A percentile compares a stretch with the other conserved stretches of the same genome.
These are phyloP conservation scores for Candida sanyiensis DNA, from an alignment of 805 yeast genomes.

Conservation along the genomic window DNA sequence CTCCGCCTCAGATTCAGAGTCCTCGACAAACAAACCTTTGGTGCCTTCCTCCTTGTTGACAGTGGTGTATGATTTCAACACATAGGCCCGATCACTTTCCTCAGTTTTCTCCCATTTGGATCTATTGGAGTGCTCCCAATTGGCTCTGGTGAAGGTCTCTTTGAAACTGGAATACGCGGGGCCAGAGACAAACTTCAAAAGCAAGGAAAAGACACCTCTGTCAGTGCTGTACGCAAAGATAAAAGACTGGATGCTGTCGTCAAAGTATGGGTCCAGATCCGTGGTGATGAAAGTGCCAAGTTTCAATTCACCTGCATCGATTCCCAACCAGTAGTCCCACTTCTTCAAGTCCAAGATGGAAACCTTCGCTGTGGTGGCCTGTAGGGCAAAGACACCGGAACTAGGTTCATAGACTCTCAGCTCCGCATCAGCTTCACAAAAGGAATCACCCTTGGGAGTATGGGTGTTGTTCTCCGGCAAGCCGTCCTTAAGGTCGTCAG, in stretches of 20 bases:
- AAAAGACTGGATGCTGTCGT: constrained; percentile 49
- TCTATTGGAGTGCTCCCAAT: constrained; percentile 58
- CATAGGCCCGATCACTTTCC: constrained; percentile 46
- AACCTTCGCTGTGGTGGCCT: constrained; percentile 20
- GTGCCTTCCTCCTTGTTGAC: constrained; percentile 34
- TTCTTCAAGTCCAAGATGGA: constrained; percentile 39
- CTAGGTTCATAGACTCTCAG: constrained; percentile 54
- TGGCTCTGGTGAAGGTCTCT: constrained; percentile 40
- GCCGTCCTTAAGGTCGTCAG: constrained; percentile 18
- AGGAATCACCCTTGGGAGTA: constrained; percentile 26
- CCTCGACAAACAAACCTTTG: constrained; percentile 19
- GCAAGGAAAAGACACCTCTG: constrained; percentile 49
- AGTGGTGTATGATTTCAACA: constrained; percentile 47
- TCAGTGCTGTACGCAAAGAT: constrained; percentile 50
- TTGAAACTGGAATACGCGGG: constrained; percentile 48
- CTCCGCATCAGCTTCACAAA: constrained; percentile 14
- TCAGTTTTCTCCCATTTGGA: constrained; percentile 40
- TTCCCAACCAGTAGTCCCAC: constrained; percentile 50
- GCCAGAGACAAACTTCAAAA: constrained; percentile 44
- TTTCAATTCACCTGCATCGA: constrained; percentile 28
- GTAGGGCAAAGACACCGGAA: constrained; percentile 38
- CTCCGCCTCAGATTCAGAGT: constrained; percentile 19
- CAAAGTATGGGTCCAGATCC: constrained; percentile 61
- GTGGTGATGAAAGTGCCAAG: constrained; percentile 40
- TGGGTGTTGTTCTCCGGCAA: not conserved